Evolutionary conservation across 345 rosid genomes (phyloP).

Genomic region (Mangifera indica): DNA sequence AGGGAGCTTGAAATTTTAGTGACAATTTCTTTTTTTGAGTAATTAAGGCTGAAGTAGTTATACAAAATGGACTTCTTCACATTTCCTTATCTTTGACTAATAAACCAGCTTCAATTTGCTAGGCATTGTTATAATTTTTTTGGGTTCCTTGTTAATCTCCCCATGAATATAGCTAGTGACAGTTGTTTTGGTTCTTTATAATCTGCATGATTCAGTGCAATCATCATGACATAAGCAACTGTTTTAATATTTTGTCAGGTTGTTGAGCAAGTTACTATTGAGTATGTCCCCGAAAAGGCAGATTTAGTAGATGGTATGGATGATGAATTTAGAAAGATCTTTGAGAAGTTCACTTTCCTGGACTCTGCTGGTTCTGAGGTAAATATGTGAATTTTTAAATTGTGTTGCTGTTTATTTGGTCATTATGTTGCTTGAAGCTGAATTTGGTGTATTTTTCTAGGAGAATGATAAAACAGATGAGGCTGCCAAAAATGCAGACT

Average conservation of each 20-base stretch:
- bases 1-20: neutral
- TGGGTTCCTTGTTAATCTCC: too few relatives aligned
- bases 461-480: conserved; percentile 64
- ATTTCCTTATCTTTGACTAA: too few relatives aligned
- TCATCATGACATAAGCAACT: neutral
- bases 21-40: neutral
- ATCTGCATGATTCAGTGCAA: neutral
- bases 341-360: conserved; percentile 74
- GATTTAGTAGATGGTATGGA: conserved; percentile 77
- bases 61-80: too few relatives aligned
- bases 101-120: too few relatives aligned
- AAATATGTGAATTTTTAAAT: conserved; percentile 3
- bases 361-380: conserved; percentile 65
- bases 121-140: too few relatives aligned
- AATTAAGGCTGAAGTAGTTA: neutral
- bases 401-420: neutral
- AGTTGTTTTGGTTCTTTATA: neutral
- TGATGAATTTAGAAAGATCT: conserved; percentile 76
- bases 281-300: conserved; percentile 86
- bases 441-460: conserved; percentile 32
- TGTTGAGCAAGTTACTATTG: conserved; percentile 65
- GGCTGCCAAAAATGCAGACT: conserved; percentile 55
- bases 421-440: neutral
- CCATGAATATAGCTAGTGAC: neutral
- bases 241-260: conserved; percentile 34